Base-by-base conservation (phyloP, 2,329 filamentous ascomycete species). In the Metarhizium album region DNA sequence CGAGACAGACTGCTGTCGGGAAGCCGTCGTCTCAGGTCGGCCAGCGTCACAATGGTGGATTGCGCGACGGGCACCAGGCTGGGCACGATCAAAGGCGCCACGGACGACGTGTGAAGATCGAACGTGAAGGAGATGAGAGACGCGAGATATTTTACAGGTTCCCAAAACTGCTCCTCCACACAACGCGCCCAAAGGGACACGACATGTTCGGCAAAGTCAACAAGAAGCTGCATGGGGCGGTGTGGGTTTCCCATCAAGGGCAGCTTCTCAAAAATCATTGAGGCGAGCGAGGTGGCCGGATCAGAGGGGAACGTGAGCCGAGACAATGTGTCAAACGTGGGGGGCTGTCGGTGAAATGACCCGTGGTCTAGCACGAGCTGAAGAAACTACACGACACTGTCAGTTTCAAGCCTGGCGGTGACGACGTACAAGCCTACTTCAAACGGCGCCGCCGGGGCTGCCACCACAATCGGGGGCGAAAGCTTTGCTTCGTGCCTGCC, bases 151-250 rank as follows among this genome's bases (percentile, higher is more conserved):
- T 77, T 78, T 40, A 90, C 72, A 0, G 86, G 84, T 11, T 71
- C 70, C 59, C 82, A 80, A 65, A 80, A 71, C 56, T 73, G 72
- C 58, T 90, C 85, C 11, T 76, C 70, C 6, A 83, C 67, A 61
- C 86, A 90, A 20, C 74, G 75, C 16, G 74, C 73, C 86, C 87
- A 91, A 14, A 91, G 64, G 16, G 75, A 72, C 47, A 87, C 74
- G 20, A 90, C 66, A 29, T 82, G 70, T 46, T 79, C 72, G 47
- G 80, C 81, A 55, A 90, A 82, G 53, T 82, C 78, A 9, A 83
- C 69, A 1, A 85, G 76, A 3, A 87, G 71, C 61, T 68, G 79
- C 66, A 69, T 72, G 46, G 69, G 78, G 53, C 69, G 74, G 49
- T 61, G 69, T 50, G 63, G 69, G 45, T 67, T 72, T 48, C 78